Evolutionary conservation across 2,329 filamentous ascomycete genomes (phyloP).

Genomic region (Aspergillus ruber): DNA sequence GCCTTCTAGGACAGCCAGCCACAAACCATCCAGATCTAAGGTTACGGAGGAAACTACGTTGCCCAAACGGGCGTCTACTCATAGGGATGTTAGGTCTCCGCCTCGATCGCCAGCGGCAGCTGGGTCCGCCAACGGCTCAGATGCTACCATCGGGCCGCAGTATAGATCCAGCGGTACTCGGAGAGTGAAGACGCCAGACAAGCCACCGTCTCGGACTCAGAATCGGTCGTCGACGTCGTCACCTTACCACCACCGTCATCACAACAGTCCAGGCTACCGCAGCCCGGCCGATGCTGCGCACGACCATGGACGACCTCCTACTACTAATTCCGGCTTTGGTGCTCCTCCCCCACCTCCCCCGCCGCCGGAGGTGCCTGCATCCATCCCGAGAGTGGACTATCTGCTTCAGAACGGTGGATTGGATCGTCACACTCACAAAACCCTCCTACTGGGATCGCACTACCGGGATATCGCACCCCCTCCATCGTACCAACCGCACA

Average conservation of each 20-base stretch:
- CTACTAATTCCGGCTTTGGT: conserved; percentile 24
- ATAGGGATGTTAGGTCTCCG: conserved; percentile 23
- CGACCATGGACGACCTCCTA: conserved; percentile 27
- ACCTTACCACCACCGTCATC: conserved; percentile 8
- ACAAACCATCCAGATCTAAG: conserved; percentile 30
- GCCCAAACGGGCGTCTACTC: conserved; percentile 26
- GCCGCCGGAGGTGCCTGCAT: conserved; percentile 58
- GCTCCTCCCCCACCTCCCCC: conserved; percentile 67
- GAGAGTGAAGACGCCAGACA: conserved; percentile 23
- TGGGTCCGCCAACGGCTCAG: conserved; percentile 37
- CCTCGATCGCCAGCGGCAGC: conserved; percentile 31
- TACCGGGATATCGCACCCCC: conserved; percentile 53
- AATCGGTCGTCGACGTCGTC: conserved; percentile 24
- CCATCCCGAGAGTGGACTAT: conserved; percentile 83
- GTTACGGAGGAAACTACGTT: conserved; percentile 24
- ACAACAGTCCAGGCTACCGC: conserved; percentile 11
- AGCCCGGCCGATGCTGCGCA: conserved; percentile 31
- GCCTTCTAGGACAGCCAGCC: conserved; percentile 29
- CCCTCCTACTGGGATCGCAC: conserved; percentile 51
- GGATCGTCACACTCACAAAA: conserved; percentile 62
- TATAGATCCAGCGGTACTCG: conserved; percentile 29
- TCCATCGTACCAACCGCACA: conserved; percentile 56
- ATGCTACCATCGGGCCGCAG: conserved; percentile 42
- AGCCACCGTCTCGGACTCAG: conserved; percentile 31
- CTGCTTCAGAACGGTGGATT: conserved; percentile 83